Evolutionary conservation across 192 early-diverging fungal species (phyloP).

Genomic region (Coemansia sp.): DNA sequence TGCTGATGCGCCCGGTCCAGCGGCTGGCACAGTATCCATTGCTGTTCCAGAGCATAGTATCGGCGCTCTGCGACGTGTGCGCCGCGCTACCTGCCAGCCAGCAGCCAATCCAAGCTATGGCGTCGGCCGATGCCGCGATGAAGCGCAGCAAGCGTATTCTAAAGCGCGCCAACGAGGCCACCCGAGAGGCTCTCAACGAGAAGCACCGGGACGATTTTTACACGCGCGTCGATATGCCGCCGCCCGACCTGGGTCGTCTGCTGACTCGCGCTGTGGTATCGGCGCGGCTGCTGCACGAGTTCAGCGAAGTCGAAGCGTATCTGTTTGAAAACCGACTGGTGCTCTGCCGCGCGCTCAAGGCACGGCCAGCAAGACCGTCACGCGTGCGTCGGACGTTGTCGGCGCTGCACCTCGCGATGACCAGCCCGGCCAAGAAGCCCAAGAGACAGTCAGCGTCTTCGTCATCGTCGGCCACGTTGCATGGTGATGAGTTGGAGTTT

Average conservation of each 20-base stretch:
- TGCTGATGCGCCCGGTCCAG: conserved; percentile 53
- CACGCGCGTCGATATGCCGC: conserved; percentile 27
- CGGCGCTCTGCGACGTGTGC: conserved; percentile 26
- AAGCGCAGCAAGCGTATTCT: conserved; percentile 39
- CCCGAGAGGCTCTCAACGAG: conserved; percentile 41
- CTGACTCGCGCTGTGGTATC: conserved; percentile 30
- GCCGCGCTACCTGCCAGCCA: conserved; percentile 2
- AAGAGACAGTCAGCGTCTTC: conserved; percentile 27
- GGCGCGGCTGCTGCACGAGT: conserved; percentile 12
- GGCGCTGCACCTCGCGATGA: conserved; percentile 32
- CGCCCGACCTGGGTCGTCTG: conserved; percentile 19
- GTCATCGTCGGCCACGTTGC: conserved; percentile 32
- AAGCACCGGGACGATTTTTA: conserved; percentile 24
- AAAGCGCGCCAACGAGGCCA: conserved; percentile 45
- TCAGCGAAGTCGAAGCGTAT: conserved; percentile 31
- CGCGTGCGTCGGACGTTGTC: conserved; percentile 48
- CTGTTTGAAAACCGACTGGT: conserved; percentile 33
- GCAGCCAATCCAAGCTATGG: conserved; percentile 19
- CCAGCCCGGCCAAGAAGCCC: conserved; percentile 9
- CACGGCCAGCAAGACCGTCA: conserved; percentile 9
- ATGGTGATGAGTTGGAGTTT: conserved; percentile 22
- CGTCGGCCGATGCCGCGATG: conserved; percentile 38
- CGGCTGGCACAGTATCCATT: conserved; percentile 53
- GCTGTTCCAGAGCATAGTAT: conserved; percentile 43
- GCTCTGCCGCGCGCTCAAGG: conserved; percentile 19